phyloP scores from a whole-genome alignment of 306 rosid species.

The Gastrolobium villosum region DNA sequence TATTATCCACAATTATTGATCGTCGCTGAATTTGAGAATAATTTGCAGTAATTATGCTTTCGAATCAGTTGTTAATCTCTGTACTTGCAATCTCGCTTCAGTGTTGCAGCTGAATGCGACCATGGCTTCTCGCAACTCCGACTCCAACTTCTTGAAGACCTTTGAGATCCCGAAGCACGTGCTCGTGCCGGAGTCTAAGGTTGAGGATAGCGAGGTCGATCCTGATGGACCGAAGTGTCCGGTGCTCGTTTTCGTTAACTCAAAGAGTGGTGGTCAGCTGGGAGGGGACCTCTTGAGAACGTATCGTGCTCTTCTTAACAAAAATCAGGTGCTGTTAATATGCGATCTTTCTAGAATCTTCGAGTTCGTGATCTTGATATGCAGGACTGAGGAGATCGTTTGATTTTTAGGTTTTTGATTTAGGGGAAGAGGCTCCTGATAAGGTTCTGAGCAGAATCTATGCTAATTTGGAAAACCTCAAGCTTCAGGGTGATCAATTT shows the following conservation, averaged over 20 bases:
- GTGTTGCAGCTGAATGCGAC: slow-evolving; percentile 52
- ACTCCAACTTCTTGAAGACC: slow-evolving; percentile 53
- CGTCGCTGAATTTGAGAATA: neutral
- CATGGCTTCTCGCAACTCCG: slow-evolving; percentile 55
- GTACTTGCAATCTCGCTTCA: slow-evolving; percentile 1
- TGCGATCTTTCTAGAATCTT: neutral
- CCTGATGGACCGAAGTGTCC: slow-evolving; percentile 69
- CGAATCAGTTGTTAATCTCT: slow-evolving; percentile 5
- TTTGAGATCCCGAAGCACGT: slow-evolving; percentile 76
- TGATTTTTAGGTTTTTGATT: slow-evolving; percentile 81
- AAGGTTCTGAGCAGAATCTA: slow-evolving; percentile 68
- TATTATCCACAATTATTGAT: neutral
- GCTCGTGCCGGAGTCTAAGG: slow-evolving; percentile 57
- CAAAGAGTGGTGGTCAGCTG: slow-evolving; percentile 96
- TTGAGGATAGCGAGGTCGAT: slow-evolving; percentile 28
- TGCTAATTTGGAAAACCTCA: slow-evolving; percentile 71
- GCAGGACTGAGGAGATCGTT: slow-evolving; percentile 35
- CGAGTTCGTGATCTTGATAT: neutral
- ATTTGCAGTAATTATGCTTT: neutral
- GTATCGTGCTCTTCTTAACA: slow-evolving; percentile 68
- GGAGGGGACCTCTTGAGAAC: slow-evolving; percentile 83
- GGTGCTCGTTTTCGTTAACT: slow-evolving; percentile 85
- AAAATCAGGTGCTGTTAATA: slow-evolving; percentile 64
- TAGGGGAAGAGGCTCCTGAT: slow-evolving; percentile 88
- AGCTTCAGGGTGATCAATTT: slow-evolving; percentile 62